phyloP scores from a whole-genome alignment of 805 yeast genomes.

The Cephaloascus fragrans region DNA sequence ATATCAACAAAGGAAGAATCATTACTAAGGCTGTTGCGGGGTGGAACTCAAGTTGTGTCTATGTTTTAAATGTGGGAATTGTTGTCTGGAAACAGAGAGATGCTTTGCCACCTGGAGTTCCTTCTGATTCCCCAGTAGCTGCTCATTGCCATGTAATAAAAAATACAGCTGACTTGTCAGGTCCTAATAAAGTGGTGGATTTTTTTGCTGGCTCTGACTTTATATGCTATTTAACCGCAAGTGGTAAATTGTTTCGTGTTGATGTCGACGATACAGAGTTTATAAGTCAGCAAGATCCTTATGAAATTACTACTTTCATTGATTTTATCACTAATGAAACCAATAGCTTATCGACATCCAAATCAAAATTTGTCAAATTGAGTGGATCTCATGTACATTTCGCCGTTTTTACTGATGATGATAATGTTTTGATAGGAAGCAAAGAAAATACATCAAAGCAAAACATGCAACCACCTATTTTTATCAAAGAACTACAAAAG shows the following conservation, averaged over 20 bases:
- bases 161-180: slow-evolving; percentile 21
- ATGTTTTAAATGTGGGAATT: slow-evolving; percentile 40
- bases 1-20: slow-evolving; percentile 12
- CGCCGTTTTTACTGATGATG: slow-evolving; percentile 46
- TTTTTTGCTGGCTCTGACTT: slow-evolving; percentile 44
- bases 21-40: slow-evolving; percentile 50
- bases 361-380: slow-evolving; percentile 35
- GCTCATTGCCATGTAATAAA: slow-evolving; percentile 35
- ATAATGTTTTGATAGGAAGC: slow-evolving; percentile 32
- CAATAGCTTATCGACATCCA: slow-evolving; percentile 5
- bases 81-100: slow-evolving; percentile 43
- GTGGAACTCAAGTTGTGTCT: slow-evolving; percentile 51
- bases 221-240: slow-evolving; percentile 36
- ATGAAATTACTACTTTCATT: slow-evolving; percentile 18
- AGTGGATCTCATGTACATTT: slow-evolving; percentile 45
- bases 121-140: slow-evolving; percentile 10
- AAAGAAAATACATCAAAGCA: slow-evolving; percentile 7
- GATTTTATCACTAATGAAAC: slow-evolving; percentile 16
- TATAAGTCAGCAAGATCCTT: slow-evolving; percentile 8
- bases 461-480: slow-evolving; percentile 17
- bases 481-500: slow-evolving; percentile 33
- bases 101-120: slow-evolving; percentile 15
- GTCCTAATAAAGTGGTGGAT: slow-evolving; percentile 33
- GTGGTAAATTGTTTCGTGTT: slow-evolving; percentile 29
- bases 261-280: slow-evolving; percentile 14